Evolutionary conservation across 139 green algal species (phyloP).

Genomic region (Helicosporidium sp.): DNA sequence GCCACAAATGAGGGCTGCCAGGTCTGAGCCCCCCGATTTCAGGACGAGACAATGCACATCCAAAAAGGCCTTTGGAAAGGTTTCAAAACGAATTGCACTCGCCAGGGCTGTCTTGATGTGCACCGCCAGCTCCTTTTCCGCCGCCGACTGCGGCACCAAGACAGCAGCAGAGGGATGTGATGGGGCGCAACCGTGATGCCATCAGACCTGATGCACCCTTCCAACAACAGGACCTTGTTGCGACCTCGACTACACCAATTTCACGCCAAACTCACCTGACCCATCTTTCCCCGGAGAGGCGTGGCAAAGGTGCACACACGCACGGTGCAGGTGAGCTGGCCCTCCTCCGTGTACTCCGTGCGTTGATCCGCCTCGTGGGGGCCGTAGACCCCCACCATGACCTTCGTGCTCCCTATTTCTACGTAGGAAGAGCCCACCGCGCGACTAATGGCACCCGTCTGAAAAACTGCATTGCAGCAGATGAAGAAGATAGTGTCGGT

Average conservation of each 20-base stretch:
- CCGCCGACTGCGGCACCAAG: too few relatives aligned
- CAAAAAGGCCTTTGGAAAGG: slow-evolving; percentile 47
- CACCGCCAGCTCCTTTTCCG: slow-evolving; percentile 20
- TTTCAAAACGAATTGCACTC: slow-evolving; percentile 24
- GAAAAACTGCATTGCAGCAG: slow-evolving; percentile 32
- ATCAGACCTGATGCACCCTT: too few relatives aligned
- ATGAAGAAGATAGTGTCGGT: background rate
- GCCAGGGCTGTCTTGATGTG: slow-evolving; percentile 32
- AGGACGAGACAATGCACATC: slow-evolving; percentile 51
- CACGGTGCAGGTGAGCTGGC: slow-evolving; percentile 41
- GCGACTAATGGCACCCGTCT: slow-evolving; percentile 34
- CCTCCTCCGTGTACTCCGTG: slow-evolving; percentile 33
- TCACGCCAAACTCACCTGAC: slow-evolving; percentile 1
- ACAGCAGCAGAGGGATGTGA: too few relatives aligned
- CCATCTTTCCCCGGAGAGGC: slow-evolving; percentile 11
- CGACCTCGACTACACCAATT: too few relatives aligned
- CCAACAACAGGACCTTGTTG: too few relatives aligned
- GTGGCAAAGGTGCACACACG: slow-evolving; percentile 38
- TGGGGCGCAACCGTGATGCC: too few relatives aligned
- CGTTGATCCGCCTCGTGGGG: slow-evolving; percentile 36
- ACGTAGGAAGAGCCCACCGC: slow-evolving; percentile 53
- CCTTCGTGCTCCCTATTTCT: slow-evolving; percentile 50
- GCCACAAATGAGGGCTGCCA: slow-evolving; percentile 27
- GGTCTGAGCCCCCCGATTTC: slow-evolving; percentile 38
- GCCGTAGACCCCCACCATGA: slow-evolving; percentile 58